Percentiles rank a stretch among this genome's conserved stretches.
Evolutionary conservation across 2,329 filamentous ascomycete genomes (phyloP).

Genomic region (Colletotrichum zoysiae): DNA sequence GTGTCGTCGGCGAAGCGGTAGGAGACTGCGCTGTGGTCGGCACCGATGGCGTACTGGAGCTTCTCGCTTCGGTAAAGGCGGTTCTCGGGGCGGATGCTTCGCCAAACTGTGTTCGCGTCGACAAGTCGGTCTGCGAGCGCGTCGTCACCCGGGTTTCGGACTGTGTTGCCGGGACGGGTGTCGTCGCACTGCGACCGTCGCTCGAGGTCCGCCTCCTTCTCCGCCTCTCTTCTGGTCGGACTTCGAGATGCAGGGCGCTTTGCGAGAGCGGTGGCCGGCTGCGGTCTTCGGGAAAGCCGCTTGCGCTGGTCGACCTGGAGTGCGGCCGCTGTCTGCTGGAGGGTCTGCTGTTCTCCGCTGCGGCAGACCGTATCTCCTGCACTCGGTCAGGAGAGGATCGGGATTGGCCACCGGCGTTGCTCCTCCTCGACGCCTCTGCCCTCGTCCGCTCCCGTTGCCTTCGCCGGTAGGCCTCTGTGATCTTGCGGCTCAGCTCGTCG

Average conservation of each 20-base stretch:
- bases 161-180: slow-evolving; percentile 58
- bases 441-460: slow-evolving; percentile 70
- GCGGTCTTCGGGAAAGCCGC: slow-evolving; percentile 59
- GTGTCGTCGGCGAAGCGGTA: slow-evolving; percentile 42
- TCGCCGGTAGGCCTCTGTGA: slow-evolving; percentile 87
- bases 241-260: slow-evolving; percentile 62
- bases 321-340: slow-evolving; percentile 52
- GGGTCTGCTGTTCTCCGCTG: slow-evolving; percentile 47
- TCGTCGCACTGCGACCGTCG: slow-evolving; percentile 66
- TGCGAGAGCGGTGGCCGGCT: slow-evolving; percentile 64
- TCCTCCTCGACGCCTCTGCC: slow-evolving; percentile 52
- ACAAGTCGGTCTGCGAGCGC: slow-evolving; percentile 76
- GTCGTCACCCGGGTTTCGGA: slow-evolving; percentile 63
- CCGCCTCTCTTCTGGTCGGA: slow-evolving; percentile 59
- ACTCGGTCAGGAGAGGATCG: slow-evolving; percentile 48
- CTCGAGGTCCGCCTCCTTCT: slow-evolving; percentile 66
- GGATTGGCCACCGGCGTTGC: slow-evolving; percentile 55
- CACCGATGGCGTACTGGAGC: slow-evolving; percentile 54
- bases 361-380: slow-evolving; percentile 31
- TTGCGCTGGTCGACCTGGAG: slow-evolving; percentile 61
- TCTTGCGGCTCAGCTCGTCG: slow-evolving; percentile 89
- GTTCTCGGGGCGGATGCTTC: slow-evolving; percentile 55
- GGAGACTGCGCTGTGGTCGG: slow-evolving; percentile 45
- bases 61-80: slow-evolving; percentile 58
- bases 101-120: slow-evolving; percentile 56